Conservation (phyloP, 805 yeast genomes). For the Lachancea sp. region DNA sequence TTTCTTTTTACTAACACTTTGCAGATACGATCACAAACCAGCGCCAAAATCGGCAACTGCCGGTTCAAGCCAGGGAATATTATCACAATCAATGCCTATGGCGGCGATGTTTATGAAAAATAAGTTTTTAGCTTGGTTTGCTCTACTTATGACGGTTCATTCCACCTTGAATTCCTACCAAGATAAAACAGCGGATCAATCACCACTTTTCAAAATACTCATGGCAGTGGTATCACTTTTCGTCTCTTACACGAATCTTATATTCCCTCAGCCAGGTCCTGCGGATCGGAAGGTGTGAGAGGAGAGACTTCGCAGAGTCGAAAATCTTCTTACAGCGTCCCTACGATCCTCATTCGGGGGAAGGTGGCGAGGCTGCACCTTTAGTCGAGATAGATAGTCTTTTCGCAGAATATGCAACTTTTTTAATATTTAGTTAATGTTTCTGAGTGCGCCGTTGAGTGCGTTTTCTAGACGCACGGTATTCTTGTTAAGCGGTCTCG, state of each 20-base stretch:
- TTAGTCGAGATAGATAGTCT: too few relatives aligned
- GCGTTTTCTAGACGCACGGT: too few relatives aligned
- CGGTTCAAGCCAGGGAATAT: constrained; percentile 35
- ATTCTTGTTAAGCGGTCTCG: too few relatives aligned
- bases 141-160: constrained; percentile 45
- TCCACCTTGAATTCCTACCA: constrained; percentile 24
- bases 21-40: constrained; percentile 40
- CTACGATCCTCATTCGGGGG: too few relatives aligned
- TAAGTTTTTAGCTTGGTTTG: constrained; percentile 41
- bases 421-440: too few relatives aligned
- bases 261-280: constrained; percentile 34
- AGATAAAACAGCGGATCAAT: constrained; percentile 38
- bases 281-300: constrained; percentile 1
- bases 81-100: constrained; percentile 56
- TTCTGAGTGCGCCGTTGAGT: too few relatives aligned
- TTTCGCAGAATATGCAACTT: too few relatives aligned
- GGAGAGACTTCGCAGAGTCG: too few relatives aligned
- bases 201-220: constrained; percentile 36
- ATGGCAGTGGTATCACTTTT: constrained; percentile 43
- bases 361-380: too few relatives aligned
- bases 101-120: constrained; percentile 59
- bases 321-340: too few relatives aligned
- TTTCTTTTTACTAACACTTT: constrained; percentile 15
- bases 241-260: constrained; percentile 50
- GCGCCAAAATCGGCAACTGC: constrained; percentile 43